Evolutionary conservation across 345 rosid species (phyloP).

Genomic region (Aquilaria yunnanensis): DNA sequence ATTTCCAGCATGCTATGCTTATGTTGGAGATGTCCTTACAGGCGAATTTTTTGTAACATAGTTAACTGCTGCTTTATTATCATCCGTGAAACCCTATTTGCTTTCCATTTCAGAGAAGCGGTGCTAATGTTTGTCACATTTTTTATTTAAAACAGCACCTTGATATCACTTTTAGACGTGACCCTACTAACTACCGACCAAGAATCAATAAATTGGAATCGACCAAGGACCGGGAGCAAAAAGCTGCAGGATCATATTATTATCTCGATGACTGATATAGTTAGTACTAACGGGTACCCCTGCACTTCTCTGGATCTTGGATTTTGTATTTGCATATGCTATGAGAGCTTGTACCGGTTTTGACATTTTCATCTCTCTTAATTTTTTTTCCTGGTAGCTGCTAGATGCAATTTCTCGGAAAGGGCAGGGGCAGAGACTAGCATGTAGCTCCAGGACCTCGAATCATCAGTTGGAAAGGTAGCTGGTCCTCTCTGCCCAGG

Average conservation of each 20-base stretch:
- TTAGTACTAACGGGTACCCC: slow-evolving; percentile 14
- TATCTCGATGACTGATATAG: slow-evolving; percentile 66
- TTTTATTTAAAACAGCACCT: slow-evolving; percentile 53
- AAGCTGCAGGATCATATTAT: slow-evolving; percentile 89
- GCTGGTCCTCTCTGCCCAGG: too few species aligned
- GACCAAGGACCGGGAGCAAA: slow-evolving; percentile 96
- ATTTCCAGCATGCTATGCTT: too few species aligned
- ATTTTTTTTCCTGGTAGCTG: too few species aligned
- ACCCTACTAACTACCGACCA: slow-evolving; percentile 90
- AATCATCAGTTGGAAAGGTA: too few species aligned
- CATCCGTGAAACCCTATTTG: neutral
- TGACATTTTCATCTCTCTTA: too few species aligned
- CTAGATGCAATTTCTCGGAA: too few species aligned
- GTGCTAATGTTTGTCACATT: slow-evolving; percentile 4
- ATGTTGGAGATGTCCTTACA: too few species aligned
- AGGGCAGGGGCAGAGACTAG: too few species aligned
- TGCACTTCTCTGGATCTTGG: neutral
- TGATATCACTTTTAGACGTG: slow-evolving; percentile 91
- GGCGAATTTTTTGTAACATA: too few species aligned
- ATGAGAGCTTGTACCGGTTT: neutral
- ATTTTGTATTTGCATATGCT: slow-evolving; percentile 1
- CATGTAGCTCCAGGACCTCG: too few species aligned
- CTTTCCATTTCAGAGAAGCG: neutral
- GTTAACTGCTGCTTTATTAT: neutral
- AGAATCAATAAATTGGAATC: slow-evolving; percentile 94